A percentile compares a stretch with the other conserved stretches of the same genome.
Conservation (phyloP, 2,329 filamentous ascomycete genomes). For the Didymella keratinophila region DNA sequence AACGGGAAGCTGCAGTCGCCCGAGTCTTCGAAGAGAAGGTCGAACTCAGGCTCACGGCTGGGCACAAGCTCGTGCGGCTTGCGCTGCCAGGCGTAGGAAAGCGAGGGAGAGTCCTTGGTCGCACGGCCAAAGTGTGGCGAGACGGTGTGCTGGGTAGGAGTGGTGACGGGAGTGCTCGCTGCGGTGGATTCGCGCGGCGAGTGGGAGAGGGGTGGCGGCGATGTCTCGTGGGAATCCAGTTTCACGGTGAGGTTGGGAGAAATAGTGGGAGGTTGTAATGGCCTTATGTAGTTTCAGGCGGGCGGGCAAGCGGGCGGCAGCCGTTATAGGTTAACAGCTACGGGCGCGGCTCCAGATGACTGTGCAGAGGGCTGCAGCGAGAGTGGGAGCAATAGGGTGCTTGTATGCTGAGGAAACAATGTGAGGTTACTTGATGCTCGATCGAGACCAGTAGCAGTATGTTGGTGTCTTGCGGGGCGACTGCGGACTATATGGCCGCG, state of each 20-base stretch:
- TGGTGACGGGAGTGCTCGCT: constrained; percentile 60
- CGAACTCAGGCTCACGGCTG: constrained; percentile 42
- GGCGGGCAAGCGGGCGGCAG: constrained; percentile 18
- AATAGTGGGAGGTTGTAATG: constrained; percentile 4
- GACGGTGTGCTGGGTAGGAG: constrained; percentile 49
- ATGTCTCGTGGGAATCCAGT: constrained; percentile 62
- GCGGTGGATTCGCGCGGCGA: constrained; percentile 62
- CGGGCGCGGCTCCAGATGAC: constrained; percentile 21
- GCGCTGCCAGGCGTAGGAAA: constrained; percentile 56
- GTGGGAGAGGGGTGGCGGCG: constrained; percentile 60
- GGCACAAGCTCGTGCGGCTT: constrained; percentile 48
- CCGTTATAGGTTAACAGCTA: constrained; percentile 1
- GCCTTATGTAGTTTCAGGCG: constrained; percentile 10
- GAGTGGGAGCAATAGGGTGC: neutral
- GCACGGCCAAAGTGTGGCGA: constrained; percentile 53
- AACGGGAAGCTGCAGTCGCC: constrained; percentile 53
- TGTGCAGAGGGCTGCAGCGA: constrained; percentile 26
- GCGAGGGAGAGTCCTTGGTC: constrained; percentile 50
- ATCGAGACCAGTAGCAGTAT: constrained; percentile 10
- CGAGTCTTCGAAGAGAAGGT: constrained; percentile 52
- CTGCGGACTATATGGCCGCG: constrained; percentile 33
- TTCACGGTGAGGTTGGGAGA: constrained; percentile 51
- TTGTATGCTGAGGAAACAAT: neutral
- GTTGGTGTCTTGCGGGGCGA: constrained; percentile 24
- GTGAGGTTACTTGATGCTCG: constrained; percentile 3